phyloP scores from a whole-genome alignment of 371 early-diverging fungal genomes.

The Mucor mucedo region DNA sequence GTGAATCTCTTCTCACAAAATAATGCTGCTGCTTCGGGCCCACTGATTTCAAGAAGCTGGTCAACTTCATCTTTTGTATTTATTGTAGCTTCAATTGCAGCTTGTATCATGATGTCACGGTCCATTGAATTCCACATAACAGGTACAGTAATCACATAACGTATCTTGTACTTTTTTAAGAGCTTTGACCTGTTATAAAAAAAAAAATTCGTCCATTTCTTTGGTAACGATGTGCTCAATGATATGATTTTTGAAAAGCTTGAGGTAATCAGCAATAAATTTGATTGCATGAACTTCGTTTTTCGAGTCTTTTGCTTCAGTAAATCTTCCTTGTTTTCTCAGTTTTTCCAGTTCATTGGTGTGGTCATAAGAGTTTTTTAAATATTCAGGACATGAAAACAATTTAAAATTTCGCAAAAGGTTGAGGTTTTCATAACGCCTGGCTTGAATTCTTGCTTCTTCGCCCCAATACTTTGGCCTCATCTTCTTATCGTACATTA shows the following conservation, averaged over 20 bases:
- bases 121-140: conserved; percentile 46
- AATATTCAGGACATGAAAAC: neutral
- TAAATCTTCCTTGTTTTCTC: no score
- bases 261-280: conserved; percentile 5
- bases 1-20: conserved; percentile 28
- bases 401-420: conserved; percentile 5
- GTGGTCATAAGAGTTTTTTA: neutral
- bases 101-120: conserved; percentile 40
- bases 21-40: conserved; percentile 48
- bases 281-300: no score
- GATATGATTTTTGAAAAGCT: neutral
- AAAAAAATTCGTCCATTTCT: neutral
- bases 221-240: neutral
- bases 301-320: no score
- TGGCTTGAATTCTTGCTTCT: neutral
- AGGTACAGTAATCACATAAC: conserved; percentile 18
- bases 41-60: conserved; percentile 47
- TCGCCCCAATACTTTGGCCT: neutral
- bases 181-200: neutral
- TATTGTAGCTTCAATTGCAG: conserved; percentile 40
- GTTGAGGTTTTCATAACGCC: neutral
- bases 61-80: conserved; percentile 33
- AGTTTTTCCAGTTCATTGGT: neutral
- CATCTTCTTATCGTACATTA: neutral
- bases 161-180: neutral